These are phyloP conservation scores for Mycena indigotica DNA, from an alignment of 768 basidiomycete genomes.

Conservation along the genomic window DNA sequence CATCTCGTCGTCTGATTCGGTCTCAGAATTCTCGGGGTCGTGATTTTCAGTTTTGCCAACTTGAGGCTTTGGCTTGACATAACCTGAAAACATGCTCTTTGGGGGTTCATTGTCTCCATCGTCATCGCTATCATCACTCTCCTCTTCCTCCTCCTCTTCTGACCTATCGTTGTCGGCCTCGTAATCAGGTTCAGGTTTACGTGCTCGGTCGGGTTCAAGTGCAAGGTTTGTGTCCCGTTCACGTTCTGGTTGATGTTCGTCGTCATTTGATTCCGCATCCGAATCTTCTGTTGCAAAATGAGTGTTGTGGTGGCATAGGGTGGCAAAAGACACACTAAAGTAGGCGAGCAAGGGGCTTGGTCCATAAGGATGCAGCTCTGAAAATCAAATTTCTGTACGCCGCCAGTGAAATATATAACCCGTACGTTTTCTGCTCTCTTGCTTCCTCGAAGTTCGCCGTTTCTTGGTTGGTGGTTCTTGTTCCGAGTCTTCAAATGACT, in stretches of 20 bases:
- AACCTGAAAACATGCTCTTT: neutral
- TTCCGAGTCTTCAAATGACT: neutral
- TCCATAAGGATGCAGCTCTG: constrained; percentile 12
- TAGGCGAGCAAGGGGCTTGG: constrained; percentile 51
- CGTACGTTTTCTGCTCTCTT: neutral
- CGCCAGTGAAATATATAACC: neutral
- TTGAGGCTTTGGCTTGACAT: neutral
- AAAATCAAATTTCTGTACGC: neutral
- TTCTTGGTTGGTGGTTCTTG: constrained; percentile 7
- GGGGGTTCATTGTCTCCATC: neutral
- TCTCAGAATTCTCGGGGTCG: neutral
- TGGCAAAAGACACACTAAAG: constrained; percentile 42
- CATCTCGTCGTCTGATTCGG: neutral
- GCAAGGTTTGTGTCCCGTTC: neutral
- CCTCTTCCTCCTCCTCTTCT: constrained; percentile 27
- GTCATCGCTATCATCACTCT: too few species aligned
- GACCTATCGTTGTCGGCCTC: constrained; percentile 23
- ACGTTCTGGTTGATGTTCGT: constrained; percentile 23
- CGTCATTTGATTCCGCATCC: constrained; percentile 55
- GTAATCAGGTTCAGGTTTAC: constrained; percentile 20
- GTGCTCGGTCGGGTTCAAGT: too few species aligned
- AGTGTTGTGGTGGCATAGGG: neutral
- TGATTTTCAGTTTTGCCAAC: too few species aligned
- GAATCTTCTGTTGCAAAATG: constrained; percentile 36
- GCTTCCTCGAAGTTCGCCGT: neutral